Base-by-base conservation (phyloP, 2,329 filamentous ascomycete genomes). In the Alternaria gaisen region DNA sequence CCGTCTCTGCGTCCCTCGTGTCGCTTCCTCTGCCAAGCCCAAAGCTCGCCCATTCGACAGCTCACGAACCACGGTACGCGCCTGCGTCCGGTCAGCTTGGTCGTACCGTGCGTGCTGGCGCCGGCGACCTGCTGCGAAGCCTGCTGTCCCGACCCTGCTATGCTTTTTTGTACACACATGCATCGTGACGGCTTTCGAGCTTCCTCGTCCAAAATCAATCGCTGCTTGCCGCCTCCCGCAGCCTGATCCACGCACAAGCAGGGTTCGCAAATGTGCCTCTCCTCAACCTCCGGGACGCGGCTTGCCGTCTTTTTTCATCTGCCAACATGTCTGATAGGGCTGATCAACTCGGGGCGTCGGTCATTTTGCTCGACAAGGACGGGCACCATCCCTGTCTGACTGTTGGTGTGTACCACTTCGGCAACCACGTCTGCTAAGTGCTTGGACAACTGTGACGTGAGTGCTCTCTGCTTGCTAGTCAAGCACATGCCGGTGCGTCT, bases 241-340 rank as follows among this genome's bases (percentile, higher is more conserved):
- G 65, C 73, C 62, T 70, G 61, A 70, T 53, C 63, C 55, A 46
- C 53, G 32, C 46, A 12, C 44, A 24, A 4, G 42, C 50, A 58
- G 42, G 26, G 34, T 36, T 38, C 24, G 36, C 12, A 16, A 40
- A 43, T 26, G 42, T 44, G 44, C 50, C 22, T 43, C 30, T 28
- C 24, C 64, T 68, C 68, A 64, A 56, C 64, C 52, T 24, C 70
- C 65, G 60, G 63, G 57, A 42, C 6, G 24, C 41, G 18, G 30
- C 48, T 38, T 41, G 62, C 44, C 48, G 53, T 32, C 54, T 36
- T 20, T 46, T 42, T 56, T 52, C 58, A 54, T 66, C 63, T 65
- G 66, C 67, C 66, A 65, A 64, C 65, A 63, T 71, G 62, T 60
- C 65, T 67, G 65, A 71, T 75, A 76, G 73, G 72, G 71, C 74